Base-by-base conservation (phyloP, 1,284 basidiomycete genomes). In the Cystobasidiaceae sp. region DNA sequence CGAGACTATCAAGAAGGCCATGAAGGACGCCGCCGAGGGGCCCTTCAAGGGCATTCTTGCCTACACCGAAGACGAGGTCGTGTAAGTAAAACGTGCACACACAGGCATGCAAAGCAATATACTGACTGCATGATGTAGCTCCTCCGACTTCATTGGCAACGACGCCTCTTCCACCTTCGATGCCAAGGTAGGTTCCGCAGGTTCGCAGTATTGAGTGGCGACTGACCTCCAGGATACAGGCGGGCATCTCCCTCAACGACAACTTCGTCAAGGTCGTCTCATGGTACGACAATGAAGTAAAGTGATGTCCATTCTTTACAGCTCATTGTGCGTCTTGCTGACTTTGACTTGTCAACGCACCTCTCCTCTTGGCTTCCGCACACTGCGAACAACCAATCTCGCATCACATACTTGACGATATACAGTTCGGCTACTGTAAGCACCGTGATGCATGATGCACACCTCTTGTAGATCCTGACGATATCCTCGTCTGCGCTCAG, bases 21-120 rank as follows among this genome's bases (percentile, higher is more conserved):
- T 99, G 78, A 91, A 90, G 84, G 83, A 82, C 67, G 94, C 94
- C 52, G 82, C 93, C 56, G 82, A 86, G 74, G 85, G 84, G 66
- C 77, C 80, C 76, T 77, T 81, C 74, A 83, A 84, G 82, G 93
- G 90, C 72, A 86, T 98, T 80, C 77, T 98, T 72, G 92, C 82
- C 70, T 97, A 97, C 87, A 97, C 93, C 62, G 91, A 97, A 69
- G 94, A 97, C 72, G 81, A 83, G 54, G 86, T 97, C 73, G 96
- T 98, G 50, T 52, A 52, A 52, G 50, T 32, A 21, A 13, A n/a
- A n/a, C n/a, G n/a, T n/a, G n/a, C n/a, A 23, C n/a, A 37, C 50
- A 4, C n/a, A n/a, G n/a, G n/a, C n/a, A n/a, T n/a, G n/a, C n/a
- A n/a, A n/a, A n/a, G n/a, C n/a, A n/a, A n/a, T n/a, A n/a, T 37